Evolutionary conservation across 768 basidiomycete genomes (phyloP).

Genomic region (Trametes coccinea): DNA sequence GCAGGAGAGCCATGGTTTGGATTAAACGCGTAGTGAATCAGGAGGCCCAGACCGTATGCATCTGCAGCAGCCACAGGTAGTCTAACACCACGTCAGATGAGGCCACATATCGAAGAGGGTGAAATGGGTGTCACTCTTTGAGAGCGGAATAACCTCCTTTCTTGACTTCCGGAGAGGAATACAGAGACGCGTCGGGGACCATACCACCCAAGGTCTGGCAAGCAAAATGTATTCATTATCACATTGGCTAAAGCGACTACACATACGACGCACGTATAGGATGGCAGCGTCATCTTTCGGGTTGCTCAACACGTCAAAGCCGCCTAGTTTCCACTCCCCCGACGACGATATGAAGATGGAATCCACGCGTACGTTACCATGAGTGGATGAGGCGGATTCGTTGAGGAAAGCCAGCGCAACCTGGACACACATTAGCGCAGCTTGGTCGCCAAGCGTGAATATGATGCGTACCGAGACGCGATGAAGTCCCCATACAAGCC

Average conservation of each 20-base stretch:
- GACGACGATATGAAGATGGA: constrained; percentile 90
- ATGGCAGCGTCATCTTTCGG: constrained; percentile 76
- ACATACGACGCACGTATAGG: constrained; percentile 66
- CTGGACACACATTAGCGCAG: constrained; percentile 38
- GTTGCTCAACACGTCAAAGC: constrained; percentile 88
- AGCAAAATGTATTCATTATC: constrained; percentile 21
- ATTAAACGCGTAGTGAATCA: constrained; percentile 88
- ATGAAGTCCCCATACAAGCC: constrained; percentile 93
- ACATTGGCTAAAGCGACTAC: constrained; percentile 5
- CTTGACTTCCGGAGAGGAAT: constrained; percentile 84
- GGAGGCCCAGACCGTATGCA: constrained; percentile 84
- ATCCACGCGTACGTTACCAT: constrained; percentile 73
- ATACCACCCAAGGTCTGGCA: constrained; percentile 66
- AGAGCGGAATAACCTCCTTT: constrained; percentile 81
- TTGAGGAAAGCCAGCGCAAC: constrained; percentile 91
- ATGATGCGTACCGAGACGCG: constrained; percentile 68
- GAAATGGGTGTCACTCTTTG: constrained; percentile 63
- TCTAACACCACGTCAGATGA: constrained; percentile 27
- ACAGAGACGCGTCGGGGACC: constrained; percentile 59
- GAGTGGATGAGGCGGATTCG: constrained; percentile 76
- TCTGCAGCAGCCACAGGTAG: constrained; percentile 68
- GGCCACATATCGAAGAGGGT: neutral
- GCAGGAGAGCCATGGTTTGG: constrained; percentile 71
- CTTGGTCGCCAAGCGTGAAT: neutral
- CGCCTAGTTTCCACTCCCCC: constrained; percentile 96